Evolutionary conservation across 768 basidiomycete species (phyloP).

Genomic region (Suillus weaverae): DNA sequence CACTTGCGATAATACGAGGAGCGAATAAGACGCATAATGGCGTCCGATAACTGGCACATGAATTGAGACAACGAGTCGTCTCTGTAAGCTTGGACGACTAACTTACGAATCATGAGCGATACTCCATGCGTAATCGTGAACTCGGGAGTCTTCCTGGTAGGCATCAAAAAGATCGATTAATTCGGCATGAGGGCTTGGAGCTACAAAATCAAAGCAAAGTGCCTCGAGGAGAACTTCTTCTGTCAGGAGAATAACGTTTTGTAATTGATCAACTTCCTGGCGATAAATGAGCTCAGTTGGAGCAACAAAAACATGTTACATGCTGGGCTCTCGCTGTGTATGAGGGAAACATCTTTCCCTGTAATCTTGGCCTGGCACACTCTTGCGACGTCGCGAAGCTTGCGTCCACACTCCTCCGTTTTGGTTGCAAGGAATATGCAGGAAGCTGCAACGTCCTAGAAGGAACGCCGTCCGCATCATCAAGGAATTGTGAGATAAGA

Average conservation of each 20-base stretch:
- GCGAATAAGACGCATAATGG: slow-evolving; percentile 73
- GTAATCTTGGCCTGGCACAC: slow-evolving; percentile 70
- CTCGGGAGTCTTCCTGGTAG: slow-evolving; percentile 42
- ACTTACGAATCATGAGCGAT: slow-evolving; percentile 85
- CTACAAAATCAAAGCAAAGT: slow-evolving; percentile 82
- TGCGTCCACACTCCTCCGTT: slow-evolving; percentile 86
- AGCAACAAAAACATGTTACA: slow-evolving; percentile 17
- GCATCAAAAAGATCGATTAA: slow-evolving; percentile 72
- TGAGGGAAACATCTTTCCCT: slow-evolving; percentile 52
- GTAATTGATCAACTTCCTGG: slow-evolving; percentile 77
- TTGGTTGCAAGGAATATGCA: slow-evolving; percentile 91
- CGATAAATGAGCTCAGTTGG: slow-evolving; percentile 6
- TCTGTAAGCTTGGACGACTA: neutral
- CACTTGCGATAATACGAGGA: slow-evolving; percentile 70
- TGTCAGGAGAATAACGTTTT: slow-evolving; percentile 64
- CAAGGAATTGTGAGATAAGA: slow-evolving; percentile 10
- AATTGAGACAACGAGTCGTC: slow-evolving; percentile 9
- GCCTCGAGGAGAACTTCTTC: slow-evolving; percentile 82
- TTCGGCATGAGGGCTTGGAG: slow-evolving; percentile 74
- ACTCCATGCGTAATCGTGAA: slow-evolving; percentile 83
- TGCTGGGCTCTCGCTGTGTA: slow-evolving; percentile 68
- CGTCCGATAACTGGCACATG: slow-evolving; percentile 63
- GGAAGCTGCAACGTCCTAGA: slow-evolving; percentile 78
- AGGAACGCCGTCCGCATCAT: slow-evolving; percentile 5
- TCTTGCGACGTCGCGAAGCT: slow-evolving; percentile 80